A percentile compares a stretch with the other conserved stretches of the same genome.
These are phyloP conservation scores for Trichomonascaceae sp. DNA, from an alignment of 1,139 yeast species.

Conservation along the genomic window DNA sequence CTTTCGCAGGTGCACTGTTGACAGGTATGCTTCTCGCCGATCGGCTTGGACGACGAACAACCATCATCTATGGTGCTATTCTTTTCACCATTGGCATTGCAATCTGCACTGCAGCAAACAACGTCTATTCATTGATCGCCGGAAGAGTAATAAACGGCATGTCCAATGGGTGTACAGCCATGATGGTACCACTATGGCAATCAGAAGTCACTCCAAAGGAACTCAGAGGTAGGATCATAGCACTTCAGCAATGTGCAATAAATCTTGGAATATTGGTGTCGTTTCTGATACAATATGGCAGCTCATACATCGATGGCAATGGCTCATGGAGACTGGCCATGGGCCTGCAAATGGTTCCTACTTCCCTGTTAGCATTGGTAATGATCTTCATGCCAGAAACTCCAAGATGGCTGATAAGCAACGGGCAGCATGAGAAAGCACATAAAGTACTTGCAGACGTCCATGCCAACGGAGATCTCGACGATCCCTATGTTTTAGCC, in stretches of 20 bases:
- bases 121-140: slow-evolving; percentile 62
- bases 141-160: slow-evolving; percentile 65
- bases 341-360: slow-evolving; percentile 64
- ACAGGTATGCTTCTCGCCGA: slow-evolving; percentile 52
- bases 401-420: slow-evolving; percentile 65
- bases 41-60: slow-evolving; percentile 68
- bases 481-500: slow-evolving; percentile 48
- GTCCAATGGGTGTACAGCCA: slow-evolving; percentile 65
- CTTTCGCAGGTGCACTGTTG: slow-evolving; percentile 44
- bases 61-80: slow-evolving; percentile 68
- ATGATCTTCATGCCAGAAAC: slow-evolving; percentile 59
- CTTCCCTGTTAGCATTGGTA: slow-evolving; percentile 44
- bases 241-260: slow-evolving; percentile 60
- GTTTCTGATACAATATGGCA: slow-evolving; percentile 59
- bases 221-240: slow-evolving; percentile 62
- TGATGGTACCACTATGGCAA: slow-evolving; percentile 66
- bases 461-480: slow-evolving; percentile 49
- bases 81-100: slow-evolving; percentile 78
- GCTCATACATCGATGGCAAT: slow-evolving; percentile 43
- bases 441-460: slow-evolving; percentile 45
- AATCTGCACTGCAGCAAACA: slow-evolving; percentile 68
- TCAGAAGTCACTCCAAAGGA: slow-evolving; percentile 65
- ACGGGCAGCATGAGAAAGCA: slow-evolving; percentile 62
- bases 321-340: slow-evolving; percentile 61
- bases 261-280: slow-evolving; percentile 58